Evolutionary conservation across 2,329 filamentous ascomycete species (phyloP).

Genomic region (Cladosporium sp.): DNA sequence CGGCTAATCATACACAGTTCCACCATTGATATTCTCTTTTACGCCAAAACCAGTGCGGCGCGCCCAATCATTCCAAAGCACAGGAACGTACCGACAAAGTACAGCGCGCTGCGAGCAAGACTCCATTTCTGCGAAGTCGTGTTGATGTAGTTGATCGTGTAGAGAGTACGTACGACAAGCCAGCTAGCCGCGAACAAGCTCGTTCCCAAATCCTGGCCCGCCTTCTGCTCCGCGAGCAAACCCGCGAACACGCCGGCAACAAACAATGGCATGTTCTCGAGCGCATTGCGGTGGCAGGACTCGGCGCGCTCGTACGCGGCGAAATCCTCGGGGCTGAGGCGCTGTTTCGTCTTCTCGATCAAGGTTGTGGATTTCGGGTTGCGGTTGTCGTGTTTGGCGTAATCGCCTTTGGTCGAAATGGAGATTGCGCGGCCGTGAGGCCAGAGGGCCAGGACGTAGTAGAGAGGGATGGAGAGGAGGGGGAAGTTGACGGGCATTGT

Average conservation of each 20-base stretch:
- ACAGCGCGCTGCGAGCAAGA: constrained; percentile 27
- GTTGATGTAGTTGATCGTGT: constrained; percentile 36
- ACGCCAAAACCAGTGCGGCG: constrained; percentile 27
- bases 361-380: constrained; percentile 37
- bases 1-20: constrained; percentile 23
- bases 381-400: constrained; percentile 38
- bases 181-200: constrained; percentile 33
- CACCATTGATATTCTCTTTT: background rate
- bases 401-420: constrained; percentile 34
- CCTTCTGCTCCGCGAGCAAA: constrained; percentile 34
- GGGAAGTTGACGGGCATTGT: constrained; percentile 32
- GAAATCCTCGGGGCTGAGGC: constrained; percentile 34
- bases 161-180: constrained; percentile 33
- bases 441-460: constrained; percentile 38
- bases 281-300: constrained; percentile 42
- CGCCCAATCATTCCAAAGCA: constrained; percentile 28
- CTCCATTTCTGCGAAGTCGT: constrained; percentile 23
- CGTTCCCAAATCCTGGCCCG: constrained; percentile 25
- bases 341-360: constrained; percentile 33
- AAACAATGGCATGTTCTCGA: constrained; percentile 46
- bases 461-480: constrained; percentile 42
- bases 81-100: constrained; percentile 26
- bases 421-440: constrained; percentile 37
- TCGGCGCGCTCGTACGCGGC: constrained; percentile 42
- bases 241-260: constrained; percentile 40